These are phyloP conservation scores for Punctularia strigosozonata DNA, from an alignment of 768 basidiomycete species.

Conservation along the genomic window DNA sequence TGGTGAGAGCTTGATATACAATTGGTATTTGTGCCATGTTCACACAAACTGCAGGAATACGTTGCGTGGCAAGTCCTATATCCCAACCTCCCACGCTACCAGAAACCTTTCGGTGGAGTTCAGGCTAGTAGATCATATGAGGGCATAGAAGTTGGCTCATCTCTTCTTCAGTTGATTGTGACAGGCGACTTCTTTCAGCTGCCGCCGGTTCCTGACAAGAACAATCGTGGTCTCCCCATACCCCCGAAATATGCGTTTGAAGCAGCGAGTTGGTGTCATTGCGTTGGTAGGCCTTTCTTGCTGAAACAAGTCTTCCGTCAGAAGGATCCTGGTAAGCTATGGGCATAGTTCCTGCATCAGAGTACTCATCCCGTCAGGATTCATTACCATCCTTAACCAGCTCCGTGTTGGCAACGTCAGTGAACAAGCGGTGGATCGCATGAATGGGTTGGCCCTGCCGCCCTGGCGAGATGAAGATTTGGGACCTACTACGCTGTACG, in stretches of 20 bases:
- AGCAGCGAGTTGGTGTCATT: slow-evolving; percentile 53
- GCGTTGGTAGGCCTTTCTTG: slow-evolving; percentile 41
- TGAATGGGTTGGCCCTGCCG: no score
- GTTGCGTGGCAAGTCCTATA: slow-evolving; percentile 50
- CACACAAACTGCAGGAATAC: slow-evolving; percentile 34
- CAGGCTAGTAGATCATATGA: slow-evolving; percentile 34
- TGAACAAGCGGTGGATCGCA: no score
- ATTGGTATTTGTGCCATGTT: background rate
- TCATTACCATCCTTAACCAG: no score
- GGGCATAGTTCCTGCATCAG: no score
- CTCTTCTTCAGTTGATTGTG: slow-evolving; percentile 47
- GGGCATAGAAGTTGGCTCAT: background rate
- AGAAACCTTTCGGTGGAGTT: slow-evolving; percentile 72
- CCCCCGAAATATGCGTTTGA: slow-evolving; percentile 69
- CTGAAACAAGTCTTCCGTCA: slow-evolving; percentile 79
- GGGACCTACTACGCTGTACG: no score
- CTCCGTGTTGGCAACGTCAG: no score
- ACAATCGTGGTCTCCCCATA: slow-evolving; percentile 33
- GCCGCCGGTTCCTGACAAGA: slow-evolving; percentile 58
- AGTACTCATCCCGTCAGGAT: no score
- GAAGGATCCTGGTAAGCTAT: slow-evolving; percentile 76
- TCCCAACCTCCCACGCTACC: no score
- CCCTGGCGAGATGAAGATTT: no score
- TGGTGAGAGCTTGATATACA: slow-evolving; percentile 31
- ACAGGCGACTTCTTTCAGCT: slow-evolving; percentile 91